phyloP scores from a whole-genome alignment of 345 rosid species.

The Ceriops tagal region DNA sequence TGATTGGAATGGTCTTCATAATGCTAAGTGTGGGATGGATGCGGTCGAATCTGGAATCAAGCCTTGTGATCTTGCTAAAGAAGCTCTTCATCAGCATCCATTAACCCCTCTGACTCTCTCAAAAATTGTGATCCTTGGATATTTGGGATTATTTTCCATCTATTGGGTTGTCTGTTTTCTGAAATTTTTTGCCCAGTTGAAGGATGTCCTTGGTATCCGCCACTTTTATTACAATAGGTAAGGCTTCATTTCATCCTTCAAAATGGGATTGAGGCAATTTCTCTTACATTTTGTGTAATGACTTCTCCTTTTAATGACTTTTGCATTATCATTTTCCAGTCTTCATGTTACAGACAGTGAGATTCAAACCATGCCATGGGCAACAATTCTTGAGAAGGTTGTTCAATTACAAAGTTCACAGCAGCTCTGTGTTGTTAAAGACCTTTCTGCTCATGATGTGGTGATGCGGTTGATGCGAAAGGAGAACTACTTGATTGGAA shows the following conservation, averaged over 20 bases:
- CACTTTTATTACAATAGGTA: slow-evolving; percentile 82
- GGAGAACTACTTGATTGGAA: slow-evolving; percentile 96
- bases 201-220: slow-evolving; percentile 77
- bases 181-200: slow-evolving; percentile 84
- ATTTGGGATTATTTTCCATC: slow-evolving; percentile 73
- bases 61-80: slow-evolving; percentile 95
- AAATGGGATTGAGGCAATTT: slow-evolving; percentile 3
- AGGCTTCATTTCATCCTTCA: slow-evolving; percentile 14
- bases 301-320: neutral
- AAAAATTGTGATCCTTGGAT: slow-evolving; percentile 78
- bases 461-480: slow-evolving; percentile 97
- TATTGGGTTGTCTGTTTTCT: slow-evolving; percentile 91
- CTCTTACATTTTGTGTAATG: slow-evolving; percentile 6
- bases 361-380: slow-evolving; percentile 95
- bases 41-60: slow-evolving; percentile 93
- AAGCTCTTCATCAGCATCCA: slow-evolving; percentile 86
- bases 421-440: slow-evolving; percentile 86
- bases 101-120: slow-evolving; percentile 84
- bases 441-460: slow-evolving; percentile 93
- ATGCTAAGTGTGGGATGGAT: slow-evolving; percentile 99
- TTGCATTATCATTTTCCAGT: slow-evolving; percentile 48
- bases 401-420: slow-evolving; percentile 74
- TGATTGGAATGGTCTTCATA: slow-evolving; percentile 96
- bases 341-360: slow-evolving; percentile 87
- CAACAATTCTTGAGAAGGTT: slow-evolving; percentile 82